Conservation (phyloP, 805 yeast species). For the Wickerhamiella parazyma region DNA sequence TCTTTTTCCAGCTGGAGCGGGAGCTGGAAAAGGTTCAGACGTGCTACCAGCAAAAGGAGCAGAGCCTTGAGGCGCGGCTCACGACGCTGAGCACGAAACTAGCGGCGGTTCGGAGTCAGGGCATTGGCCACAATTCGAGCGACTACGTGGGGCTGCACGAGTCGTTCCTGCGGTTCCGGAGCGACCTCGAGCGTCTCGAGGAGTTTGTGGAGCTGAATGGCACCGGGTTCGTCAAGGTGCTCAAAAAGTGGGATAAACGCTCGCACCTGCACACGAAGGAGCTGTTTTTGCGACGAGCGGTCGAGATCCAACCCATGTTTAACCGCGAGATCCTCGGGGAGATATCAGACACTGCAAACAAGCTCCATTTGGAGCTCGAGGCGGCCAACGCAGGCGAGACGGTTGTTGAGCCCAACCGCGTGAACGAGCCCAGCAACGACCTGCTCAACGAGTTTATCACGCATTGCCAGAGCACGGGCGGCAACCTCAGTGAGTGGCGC, state of each 20-base stretch:
- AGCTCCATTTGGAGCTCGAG: conserved; percentile 55
- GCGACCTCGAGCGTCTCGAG: conserved; percentile 76
- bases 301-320: conserved; percentile 92
- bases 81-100: conserved; percentile 67
- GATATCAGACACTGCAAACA: conserved; percentile 51
- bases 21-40: conserved; percentile 90
- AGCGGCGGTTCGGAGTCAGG: conserved; percentile 33
- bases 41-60: conserved; percentile 84
- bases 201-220: conserved; percentile 91
- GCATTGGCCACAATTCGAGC: conserved; percentile 47
- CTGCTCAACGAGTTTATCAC: conserved; percentile 52
- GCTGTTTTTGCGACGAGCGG: conserved; percentile 78
- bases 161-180: conserved; percentile 76
- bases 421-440: conserved; percentile 34
- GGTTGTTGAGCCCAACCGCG: conserved; percentile 18
- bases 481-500: conserved; percentile 28
- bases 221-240: conserved; percentile 88
- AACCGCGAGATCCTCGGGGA: conserved; percentile 77
- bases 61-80: conserved; percentile 66
- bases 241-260: conserved; percentile 96
- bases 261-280: conserved; percentile 92
- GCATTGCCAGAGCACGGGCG: neutral
- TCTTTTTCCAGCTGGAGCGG: conserved; percentile 78
- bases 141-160: conserved; percentile 73
- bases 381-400: conserved; percentile 45